Evolutionary conservation across 257 asterid genomes (phyloP).

Genomic region (Capsicum chinense): DNA sequence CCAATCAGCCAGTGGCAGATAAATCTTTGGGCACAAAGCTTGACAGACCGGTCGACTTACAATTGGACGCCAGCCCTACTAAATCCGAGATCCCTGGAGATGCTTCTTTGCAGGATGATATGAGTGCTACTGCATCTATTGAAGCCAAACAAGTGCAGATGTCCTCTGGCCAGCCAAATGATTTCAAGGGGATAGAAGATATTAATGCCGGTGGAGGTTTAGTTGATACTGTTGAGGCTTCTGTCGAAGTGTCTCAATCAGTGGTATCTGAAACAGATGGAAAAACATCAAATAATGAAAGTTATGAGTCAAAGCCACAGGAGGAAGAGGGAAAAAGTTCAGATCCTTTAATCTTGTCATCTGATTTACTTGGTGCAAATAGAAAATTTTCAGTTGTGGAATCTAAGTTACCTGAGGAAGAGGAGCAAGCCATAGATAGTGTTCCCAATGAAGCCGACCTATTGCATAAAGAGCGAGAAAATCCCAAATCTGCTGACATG

Average conservation of each 20-base stretch:
- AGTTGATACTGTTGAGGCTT: slow-evolving; percentile 21
- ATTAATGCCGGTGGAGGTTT: not conserved
- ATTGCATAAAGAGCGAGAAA: not conserved
- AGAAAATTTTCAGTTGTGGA: slow-evolving; percentile 10
- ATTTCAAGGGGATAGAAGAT: slow-evolving; percentile 25
- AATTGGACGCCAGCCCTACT: not conserved
- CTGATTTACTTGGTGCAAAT: slow-evolving; percentile 23
- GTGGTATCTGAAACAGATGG: not conserved
- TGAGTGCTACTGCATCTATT: slow-evolving; percentile 30
- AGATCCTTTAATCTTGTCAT: slow-evolving; percentile 27
- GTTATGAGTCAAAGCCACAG: slow-evolving; percentile 19
- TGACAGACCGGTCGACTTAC: not conserved
- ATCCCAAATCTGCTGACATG: not conserved
- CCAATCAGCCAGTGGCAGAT: slow-evolving; percentile 34
- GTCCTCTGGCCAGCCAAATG: slow-evolving; percentile 30
- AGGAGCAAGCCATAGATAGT: slow-evolving; percentile 33
- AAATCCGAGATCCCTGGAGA: slow-evolving; percentile 32
- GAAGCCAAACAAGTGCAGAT: slow-evolving; percentile 31
- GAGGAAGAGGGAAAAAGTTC: slow-evolving; percentile 24
- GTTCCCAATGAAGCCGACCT: slow-evolving; percentile 34
- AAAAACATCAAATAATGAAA: not conserved
- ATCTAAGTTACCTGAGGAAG: slow-evolving; percentile 35
- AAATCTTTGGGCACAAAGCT: slow-evolving; percentile 30
- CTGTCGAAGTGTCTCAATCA: slow-evolving; percentile 28
- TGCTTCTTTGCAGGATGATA: slow-evolving; percentile 21